Base-by-base conservation (phyloP, 2,329 filamentous ascomycete genomes). In the Aspergillus japonicus region DNA sequence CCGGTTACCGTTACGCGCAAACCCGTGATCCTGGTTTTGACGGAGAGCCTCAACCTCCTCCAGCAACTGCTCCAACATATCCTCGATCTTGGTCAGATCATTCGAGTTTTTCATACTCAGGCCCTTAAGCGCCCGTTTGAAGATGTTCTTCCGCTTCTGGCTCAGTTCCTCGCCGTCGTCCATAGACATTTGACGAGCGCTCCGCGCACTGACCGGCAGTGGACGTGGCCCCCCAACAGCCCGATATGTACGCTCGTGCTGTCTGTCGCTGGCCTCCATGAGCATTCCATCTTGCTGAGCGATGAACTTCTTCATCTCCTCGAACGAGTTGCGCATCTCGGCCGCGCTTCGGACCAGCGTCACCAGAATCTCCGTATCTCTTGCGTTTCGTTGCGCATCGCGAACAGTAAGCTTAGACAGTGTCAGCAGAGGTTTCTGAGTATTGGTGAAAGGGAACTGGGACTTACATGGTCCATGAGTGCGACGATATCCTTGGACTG, bases 401-500 rank as follows among this genome's bases (percentile, higher is more conserved):
- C 95, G 89, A 64, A 98, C 95, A 73, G 96, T 98, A 63, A 99
- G 87, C 26, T 29, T 29, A 29, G 26, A 8, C 7, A 29, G 26
- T 29, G 26, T 29, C 26, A 26, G 26, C 26, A 29, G 26, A 29
- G 26, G 7, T 29, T 8, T 29, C 26, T 7, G 8, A 29, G 26
- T 29, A 29, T 29, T 29, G 26, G 8, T 8, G 26, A 10, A 29
- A 29, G 26, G 26, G 7, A 29, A 29, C 2, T 29, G 26, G 26
- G 6, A 29, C 26, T 29, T 29, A 29, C 26, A 76, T 99, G 95
- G 73, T 99, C 94, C 95, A 99, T 99, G 62, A 99, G 81, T 24
- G 94, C 92, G 64, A 99, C 90, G 68, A 99, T 96, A 71, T 99
- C 95, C 78, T 96, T 95, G 50, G 92, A 96, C 73, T 98, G 89